Conservation (phyloP, 306 rosid species). For the Rosa rugosa region DNA sequence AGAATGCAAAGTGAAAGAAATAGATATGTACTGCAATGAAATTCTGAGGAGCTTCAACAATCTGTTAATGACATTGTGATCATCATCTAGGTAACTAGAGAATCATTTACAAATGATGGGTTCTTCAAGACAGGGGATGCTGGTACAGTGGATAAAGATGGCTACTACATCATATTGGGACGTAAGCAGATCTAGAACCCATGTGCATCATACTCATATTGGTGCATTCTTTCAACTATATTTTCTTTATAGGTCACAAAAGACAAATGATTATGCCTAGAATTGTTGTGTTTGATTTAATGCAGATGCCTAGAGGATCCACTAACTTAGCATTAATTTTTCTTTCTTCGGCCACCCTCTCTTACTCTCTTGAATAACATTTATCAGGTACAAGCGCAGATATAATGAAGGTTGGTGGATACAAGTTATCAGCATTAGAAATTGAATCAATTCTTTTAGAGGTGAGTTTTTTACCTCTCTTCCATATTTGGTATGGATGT, state of each 20-base stretch:
- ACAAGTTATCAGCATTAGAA: slow-evolving; percentile 87
- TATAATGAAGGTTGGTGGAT: slow-evolving; percentile 95
- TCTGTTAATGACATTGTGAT: neutral
- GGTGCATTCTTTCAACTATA: neutral
- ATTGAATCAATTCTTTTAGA: slow-evolving; percentile 81
- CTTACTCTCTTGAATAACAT: slow-evolving; percentile 14
- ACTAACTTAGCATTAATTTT: neutral
- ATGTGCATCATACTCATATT: slow-evolving; percentile 10
- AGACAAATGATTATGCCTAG: neutral
- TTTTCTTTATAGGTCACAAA: neutral
- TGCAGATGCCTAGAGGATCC: neutral
- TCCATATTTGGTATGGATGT: neutral
- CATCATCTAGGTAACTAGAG: slow-evolving; percentile 59
- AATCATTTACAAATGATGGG: slow-evolving; percentile 75
- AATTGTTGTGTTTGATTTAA: neutral
- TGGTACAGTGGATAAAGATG: slow-evolving; percentile 73
- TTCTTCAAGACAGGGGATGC: slow-evolving; percentile 97
- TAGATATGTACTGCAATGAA: neutral
- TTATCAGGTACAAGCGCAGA: slow-evolving; percentile 80
- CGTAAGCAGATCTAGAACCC: slow-evolving; percentile 58
- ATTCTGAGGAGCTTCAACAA: neutral
- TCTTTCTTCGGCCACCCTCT: neutral
- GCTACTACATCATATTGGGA: slow-evolving; percentile 82
- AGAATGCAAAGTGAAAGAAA: neutral
- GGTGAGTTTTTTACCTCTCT: slow-evolving; percentile 43